Base-by-base conservation (phyloP, 257 asterid genomes). In the Capsicum chinense region DNA sequence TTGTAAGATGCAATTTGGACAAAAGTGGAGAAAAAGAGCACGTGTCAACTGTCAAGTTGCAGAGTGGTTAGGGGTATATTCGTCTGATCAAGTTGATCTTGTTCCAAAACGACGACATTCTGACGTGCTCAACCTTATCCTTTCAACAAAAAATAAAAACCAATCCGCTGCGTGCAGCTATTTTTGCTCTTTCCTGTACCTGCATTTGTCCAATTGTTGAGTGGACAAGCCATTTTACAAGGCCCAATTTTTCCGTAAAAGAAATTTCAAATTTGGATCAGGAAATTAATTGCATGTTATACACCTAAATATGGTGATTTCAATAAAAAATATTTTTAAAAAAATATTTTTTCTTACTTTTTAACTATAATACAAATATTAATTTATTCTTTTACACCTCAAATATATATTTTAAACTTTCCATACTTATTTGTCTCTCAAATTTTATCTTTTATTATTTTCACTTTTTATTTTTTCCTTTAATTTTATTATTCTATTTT, bases 121-220 rank as follows among this genome's bases (percentile, higher is more conserved):
- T 78, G 82, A 54, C 82, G 66, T 78, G 82, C 82, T 26, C 50
- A 78, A 78, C 82, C 66, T 56, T 78, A 78, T 78, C 82, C 66
- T 78, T 56, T 78, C 26, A 13, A 11, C 81, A 26, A 26, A 26
- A 26, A 14, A 48, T 66, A 39, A 33, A 52, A 69, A 33, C 66
- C 50, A 6, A 78, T 78, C 3, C 26, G 10, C 82, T 78, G 82
- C 47, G 9, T 15, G 66, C 82, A 26, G 48, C 50, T 76, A 54
- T 52, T 26, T 3, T 52, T 7, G n/a, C 11, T 56, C 64, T 15
- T 54, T 9, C 50, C 3, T 78, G 62, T 2, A 78, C 64, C 64
- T 78, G 16, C 50, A 14, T 26, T 78, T 26, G 50, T 63, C 64
- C 2, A 33, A 54, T 26, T 14, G 50, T 54, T 56, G 48, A 48